Percentiles rank a stretch among this genome's conserved stretches.
These are phyloP conservation scores for Arachnomyces sp. DNA, from an alignment of 2,329 filamentous ascomycete genomes.

Conservation along the genomic window DNA sequence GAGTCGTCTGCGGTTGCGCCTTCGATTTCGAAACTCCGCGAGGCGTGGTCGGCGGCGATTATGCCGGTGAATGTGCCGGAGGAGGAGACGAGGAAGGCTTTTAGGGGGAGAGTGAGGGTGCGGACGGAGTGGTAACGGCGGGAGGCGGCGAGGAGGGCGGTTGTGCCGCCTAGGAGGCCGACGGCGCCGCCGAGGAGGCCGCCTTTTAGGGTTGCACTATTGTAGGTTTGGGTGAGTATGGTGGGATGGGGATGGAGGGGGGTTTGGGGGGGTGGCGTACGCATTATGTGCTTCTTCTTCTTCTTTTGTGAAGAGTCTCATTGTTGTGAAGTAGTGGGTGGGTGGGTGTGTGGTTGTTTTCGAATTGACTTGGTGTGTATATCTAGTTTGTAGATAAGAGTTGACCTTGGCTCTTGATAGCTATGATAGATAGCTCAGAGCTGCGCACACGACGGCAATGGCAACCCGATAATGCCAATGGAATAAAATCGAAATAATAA, in stretches of 20 bases:
- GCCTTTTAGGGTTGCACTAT: constrained; percentile 64
- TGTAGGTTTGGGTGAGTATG: constrained; percentile 11
- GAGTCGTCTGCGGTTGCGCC: constrained; percentile 57
- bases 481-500: too few species aligned
- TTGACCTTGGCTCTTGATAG: too few species aligned
- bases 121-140: constrained; percentile 70
- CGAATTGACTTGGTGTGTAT: not conserved
- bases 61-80: constrained; percentile 78
- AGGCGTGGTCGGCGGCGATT: constrained; percentile 69
- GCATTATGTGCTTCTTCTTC: constrained; percentile 81
- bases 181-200: constrained; percentile 63
- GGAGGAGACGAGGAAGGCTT: constrained; percentile 79
- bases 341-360: constrained; percentile 4
- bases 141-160: constrained; percentile 59
- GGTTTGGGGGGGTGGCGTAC: constrained; percentile 29
- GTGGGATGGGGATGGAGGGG: constrained; percentile 6
- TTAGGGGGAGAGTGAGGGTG: constrained; percentile 77
- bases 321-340: constrained; percentile 35
- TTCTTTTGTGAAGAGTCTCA: constrained; percentile 95
- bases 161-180: constrained; percentile 59
- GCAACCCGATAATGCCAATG: too few species aligned
- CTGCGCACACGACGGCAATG: too few species aligned
- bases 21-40: constrained; percentile 68
- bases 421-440: too few species aligned
- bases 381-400: too few species aligned